A percentile compares a stretch with the other conserved stretches of the same genome.
Evolutionary conservation across 2,329 filamentous ascomycete genomes (phyloP).

Genomic region (Pestalotiopsis sp.): DNA sequence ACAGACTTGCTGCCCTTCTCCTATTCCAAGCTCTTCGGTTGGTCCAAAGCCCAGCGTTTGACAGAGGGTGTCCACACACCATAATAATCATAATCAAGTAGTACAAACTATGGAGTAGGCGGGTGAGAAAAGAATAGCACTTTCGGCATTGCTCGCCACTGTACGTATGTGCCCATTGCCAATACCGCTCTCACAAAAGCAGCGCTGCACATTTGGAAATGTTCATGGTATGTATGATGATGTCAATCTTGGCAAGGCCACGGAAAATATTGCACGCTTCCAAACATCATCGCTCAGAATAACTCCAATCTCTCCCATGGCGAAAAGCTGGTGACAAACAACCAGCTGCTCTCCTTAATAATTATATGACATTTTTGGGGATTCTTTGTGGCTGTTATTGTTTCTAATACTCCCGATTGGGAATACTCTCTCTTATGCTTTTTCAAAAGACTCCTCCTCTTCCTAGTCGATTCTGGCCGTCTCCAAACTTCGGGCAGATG

Average conservation of each 20-base stretch:
- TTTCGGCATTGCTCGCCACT: no score
- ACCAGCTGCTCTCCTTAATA: not conserved
- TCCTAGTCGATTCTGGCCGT: conserved; percentile 76
- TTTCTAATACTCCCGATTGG: not conserved
- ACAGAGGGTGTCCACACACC: not conserved
- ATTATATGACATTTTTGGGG: not conserved
- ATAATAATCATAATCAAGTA: no score
- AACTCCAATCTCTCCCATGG: not conserved
- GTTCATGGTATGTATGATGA: not conserved
- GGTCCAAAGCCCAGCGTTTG: not conserved
- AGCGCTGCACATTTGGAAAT: not conserved
- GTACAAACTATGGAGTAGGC: no score
- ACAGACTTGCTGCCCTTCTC: not conserved
- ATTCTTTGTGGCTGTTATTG: not conserved
- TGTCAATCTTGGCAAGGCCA: not conserved
- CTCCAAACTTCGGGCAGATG: conserved; percentile 66
- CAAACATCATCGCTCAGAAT: not conserved
- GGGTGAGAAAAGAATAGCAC: no score
- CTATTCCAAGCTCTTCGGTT: not conserved
- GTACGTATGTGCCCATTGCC: no score
- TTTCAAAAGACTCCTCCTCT: not conserved
- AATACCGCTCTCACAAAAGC: no score
- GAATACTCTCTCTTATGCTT: not conserved
- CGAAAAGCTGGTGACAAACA: not conserved
- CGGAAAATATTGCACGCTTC: not conserved